A percentile compares a stretch with the other conserved stretches of the same genome.
phyloP scores from a whole-genome alignment of 169 alveolate genomes.

The Plasmodium vivax region DNA sequence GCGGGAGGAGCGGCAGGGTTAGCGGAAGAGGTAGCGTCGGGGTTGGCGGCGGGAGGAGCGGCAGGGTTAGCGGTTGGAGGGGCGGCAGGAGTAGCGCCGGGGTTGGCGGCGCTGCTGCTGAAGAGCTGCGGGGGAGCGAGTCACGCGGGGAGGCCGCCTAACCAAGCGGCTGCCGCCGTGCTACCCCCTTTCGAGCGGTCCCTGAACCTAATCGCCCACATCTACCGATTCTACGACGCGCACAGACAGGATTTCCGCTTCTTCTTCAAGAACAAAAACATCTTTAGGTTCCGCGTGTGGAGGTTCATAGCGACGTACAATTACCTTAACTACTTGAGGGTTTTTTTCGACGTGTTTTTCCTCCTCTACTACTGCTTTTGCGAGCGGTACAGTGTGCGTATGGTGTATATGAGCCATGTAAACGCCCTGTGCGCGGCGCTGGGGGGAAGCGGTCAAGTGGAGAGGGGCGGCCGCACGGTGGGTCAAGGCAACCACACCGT shows the following conservation, averaged over 20 bases:
- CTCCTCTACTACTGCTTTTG: slow-evolving; percentile 27
- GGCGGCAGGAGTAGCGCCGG: too few relatives aligned
- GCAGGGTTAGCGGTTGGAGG: too few relatives aligned
- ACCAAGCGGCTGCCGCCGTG: background rate
- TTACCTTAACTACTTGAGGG: slow-evolving; percentile 16
- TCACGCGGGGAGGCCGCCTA: background rate
- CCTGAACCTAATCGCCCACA: background rate
- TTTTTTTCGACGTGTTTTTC: slow-evolving; percentile 17
- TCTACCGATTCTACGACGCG: slow-evolving; percentile 15
- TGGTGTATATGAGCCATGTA: slow-evolving; percentile 11
- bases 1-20: background rate
- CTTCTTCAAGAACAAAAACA: slow-evolving; percentile 8
- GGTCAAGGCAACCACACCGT: background rate
- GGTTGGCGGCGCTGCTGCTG: background rate
- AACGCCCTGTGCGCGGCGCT: background rate
- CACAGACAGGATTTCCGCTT: background rate
- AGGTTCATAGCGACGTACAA: slow-evolving; percentile 31
- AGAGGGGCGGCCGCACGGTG: background rate
- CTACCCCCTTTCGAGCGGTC: background rate
- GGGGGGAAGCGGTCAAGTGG: background rate
- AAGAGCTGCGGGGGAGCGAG: background rate
- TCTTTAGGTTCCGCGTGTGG: slow-evolving; percentile 27
- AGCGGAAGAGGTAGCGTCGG: too few relatives aligned
- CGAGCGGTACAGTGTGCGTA: background rate
- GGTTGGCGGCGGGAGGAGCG: too few relatives aligned